These are phyloP conservation scores for Chlamydomonas applanata DNA, from an alignment of 139 green algal species.

Conservation along the genomic window DNA sequence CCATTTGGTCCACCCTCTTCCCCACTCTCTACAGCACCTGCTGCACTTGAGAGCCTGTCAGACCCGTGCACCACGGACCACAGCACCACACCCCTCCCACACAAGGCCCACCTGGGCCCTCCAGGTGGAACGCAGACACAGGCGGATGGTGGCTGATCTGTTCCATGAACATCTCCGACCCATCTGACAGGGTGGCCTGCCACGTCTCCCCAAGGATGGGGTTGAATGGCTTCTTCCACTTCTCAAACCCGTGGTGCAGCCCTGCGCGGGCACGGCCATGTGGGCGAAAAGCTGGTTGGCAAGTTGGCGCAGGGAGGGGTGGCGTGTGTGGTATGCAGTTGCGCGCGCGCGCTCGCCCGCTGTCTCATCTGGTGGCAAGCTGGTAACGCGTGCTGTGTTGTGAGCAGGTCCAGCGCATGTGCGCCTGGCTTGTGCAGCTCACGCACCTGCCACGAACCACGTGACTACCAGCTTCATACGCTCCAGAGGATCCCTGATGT, in stretches of 20 bases:
- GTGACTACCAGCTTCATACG: constrained; percentile 71
- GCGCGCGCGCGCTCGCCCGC: too few relatives aligned
- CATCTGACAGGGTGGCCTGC: constrained; percentile 63
- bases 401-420: too few relatives aligned
- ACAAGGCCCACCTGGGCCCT: constrained; percentile 55
- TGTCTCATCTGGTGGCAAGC: too few relatives aligned
- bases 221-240: constrained; percentile 87
- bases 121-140: constrained; percentile 74
- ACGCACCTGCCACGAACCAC: constrained; percentile 68
- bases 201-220: constrained; percentile 88
- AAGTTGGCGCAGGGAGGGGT: too few relatives aligned
- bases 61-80: background rate
- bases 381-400: too few relatives aligned
- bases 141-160: constrained; percentile 83
- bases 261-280: too few relatives aligned
- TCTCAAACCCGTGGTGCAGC: constrained; percentile 52
- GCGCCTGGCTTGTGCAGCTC: too few relatives aligned
- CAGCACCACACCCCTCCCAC: background rate
- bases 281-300: too few relatives aligned
- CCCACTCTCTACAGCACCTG: too few relatives aligned
- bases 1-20: too few relatives aligned
- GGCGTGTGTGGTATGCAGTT: too few relatives aligned
- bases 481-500: constrained; percentile 54
- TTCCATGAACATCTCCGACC: constrained; percentile 70
- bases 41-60: too few relatives aligned